These are phyloP conservation scores for Pleurotus salmoneostramineus DNA, from an alignment of 768 basidiomycete species.

Conservation along the genomic window DNA sequence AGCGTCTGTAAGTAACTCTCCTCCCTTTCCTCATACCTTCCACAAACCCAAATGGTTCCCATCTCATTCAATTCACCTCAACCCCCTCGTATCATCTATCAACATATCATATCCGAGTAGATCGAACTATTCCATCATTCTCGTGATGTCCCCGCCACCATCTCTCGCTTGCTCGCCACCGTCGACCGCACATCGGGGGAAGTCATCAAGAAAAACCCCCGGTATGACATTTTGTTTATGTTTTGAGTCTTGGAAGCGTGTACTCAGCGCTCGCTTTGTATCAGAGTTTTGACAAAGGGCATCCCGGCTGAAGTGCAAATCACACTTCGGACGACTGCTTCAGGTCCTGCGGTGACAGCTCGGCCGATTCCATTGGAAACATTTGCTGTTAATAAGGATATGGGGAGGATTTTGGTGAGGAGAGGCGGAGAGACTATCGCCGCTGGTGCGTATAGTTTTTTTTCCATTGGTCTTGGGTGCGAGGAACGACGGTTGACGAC, in stretches of 20 bases:
- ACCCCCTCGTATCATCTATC: too few species aligned
- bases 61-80: background rate
- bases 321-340: conserved; percentile 56
- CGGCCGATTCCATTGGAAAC: conserved; percentile 82
- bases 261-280: background rate
- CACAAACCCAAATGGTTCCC: background rate
- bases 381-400: conserved; percentile 87
- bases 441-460: conserved; percentile 70
- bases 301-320: conserved; percentile 85
- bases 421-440: conserved; percentile 92
- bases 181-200: conserved; percentile 77
- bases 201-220: conserved; percentile 73
- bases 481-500: too few species aligned
- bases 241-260: background rate
- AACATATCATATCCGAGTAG: conserved; percentile 27
- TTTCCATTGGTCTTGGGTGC: too few species aligned
- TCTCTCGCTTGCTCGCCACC: conserved; percentile 74
- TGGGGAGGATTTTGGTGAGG: conserved; percentile 89
- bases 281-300: conserved; percentile 82
- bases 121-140: conserved; percentile 96
- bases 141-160: conserved; percentile 84
- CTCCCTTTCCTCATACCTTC: background rate
- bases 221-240: conserved; percentile 35
- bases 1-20: conserved; percentile 55
- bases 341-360: conserved; percentile 37